Evolutionary conservation across 257 asterid species (phyloP).

Genomic region (Apocynum venetum): DNA sequence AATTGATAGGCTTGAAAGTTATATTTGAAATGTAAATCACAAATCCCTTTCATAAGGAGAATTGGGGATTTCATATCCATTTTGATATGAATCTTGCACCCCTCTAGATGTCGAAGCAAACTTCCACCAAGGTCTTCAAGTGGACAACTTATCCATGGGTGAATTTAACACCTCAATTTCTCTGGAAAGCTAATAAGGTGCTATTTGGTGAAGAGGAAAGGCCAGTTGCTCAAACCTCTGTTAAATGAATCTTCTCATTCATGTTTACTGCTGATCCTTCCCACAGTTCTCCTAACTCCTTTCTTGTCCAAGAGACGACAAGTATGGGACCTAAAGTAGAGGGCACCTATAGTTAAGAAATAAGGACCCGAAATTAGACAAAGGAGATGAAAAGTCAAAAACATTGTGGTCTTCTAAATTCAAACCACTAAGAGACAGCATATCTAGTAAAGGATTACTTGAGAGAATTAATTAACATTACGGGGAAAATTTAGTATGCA

Average conservation of each 20-base stretch:
- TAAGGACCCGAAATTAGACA: not conserved
- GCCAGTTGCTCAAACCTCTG: constrained; percentile 42
- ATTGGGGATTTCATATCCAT: not conserved
- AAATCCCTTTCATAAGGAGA: not conserved
- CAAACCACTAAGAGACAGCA: not conserved
- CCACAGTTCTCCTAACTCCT: constrained; percentile 81
- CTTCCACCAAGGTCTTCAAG: not conserved
- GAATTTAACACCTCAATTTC: not conserved
- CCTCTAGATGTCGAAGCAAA: not conserved
- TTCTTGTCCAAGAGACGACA: constrained; percentile 71
- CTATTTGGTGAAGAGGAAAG: constrained; percentile 6
- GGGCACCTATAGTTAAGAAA: constrained; percentile 59
- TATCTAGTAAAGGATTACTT: not conserved
- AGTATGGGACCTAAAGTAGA: constrained; percentile 84
- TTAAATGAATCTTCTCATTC: constrained; percentile 51
- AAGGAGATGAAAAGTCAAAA: not conserved
- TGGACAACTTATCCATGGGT: not conserved
- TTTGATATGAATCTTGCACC: not conserved
- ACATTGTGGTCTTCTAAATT: not conserved
- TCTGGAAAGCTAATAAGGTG: not conserved
- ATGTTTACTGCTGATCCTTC: constrained; percentile 52
- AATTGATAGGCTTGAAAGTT: not conserved
- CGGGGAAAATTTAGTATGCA: not conserved
- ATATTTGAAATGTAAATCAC: not conserved
- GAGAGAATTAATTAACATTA: not conserved